Percentiles rank a stretch among this genome's conserved stretches.
Conservation (phyloP, 257 asterid genomes). For the Knoxia roxburghii region DNA sequence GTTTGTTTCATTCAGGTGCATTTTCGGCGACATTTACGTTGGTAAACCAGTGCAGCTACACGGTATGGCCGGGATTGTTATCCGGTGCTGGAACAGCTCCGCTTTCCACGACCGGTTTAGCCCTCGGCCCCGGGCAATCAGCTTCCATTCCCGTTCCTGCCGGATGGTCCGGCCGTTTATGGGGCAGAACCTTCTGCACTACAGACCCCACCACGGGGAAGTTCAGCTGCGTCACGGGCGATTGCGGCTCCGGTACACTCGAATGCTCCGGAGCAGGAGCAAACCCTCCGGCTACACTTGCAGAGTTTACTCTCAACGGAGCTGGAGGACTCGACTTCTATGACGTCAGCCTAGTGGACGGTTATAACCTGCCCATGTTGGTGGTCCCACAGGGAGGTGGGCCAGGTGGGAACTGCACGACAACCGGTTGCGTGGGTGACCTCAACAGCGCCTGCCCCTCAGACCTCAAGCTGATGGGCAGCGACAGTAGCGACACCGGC, state of each 20-base stretch:
- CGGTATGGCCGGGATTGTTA: slow-evolving; percentile 72
- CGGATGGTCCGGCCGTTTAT: slow-evolving; percentile 71
- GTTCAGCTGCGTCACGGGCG: slow-evolving; percentile 60
- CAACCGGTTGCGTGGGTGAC: slow-evolving; percentile 64
- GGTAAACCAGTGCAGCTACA: slow-evolving; percentile 51
- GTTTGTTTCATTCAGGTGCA: slow-evolving; percentile 26
- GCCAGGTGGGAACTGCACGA: slow-evolving; percentile 43
- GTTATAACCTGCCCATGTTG: slow-evolving; percentile 69
- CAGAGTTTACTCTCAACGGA: slow-evolving; percentile 77
- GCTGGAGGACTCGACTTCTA: slow-evolving; percentile 61
- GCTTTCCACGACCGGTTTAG: slow-evolving; percentile 52
- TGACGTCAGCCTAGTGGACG: slow-evolving; percentile 83
- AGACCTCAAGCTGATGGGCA: slow-evolving; percentile 38
- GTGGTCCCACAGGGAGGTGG: slow-evolving; percentile 62
- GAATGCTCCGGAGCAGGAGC: slow-evolving; percentile 63
- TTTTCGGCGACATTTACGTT: slow-evolving; percentile 55
- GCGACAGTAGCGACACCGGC: slow-evolving; percentile 10
- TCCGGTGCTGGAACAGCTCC: slow-evolving; percentile 54
- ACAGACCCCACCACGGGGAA: slow-evolving; percentile 41
- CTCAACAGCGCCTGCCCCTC: slow-evolving; percentile 55
- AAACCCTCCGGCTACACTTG: slow-evolving; percentile 58
- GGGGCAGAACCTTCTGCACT: slow-evolving; percentile 61
- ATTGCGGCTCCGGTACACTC: slow-evolving; percentile 55
- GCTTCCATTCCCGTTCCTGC: slow-evolving; percentile 34
- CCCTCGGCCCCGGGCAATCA: slow-evolving; percentile 42